phyloP scores from a whole-genome alignment of 441 rosid genomes.

The Flueggea neowawraea region DNA sequence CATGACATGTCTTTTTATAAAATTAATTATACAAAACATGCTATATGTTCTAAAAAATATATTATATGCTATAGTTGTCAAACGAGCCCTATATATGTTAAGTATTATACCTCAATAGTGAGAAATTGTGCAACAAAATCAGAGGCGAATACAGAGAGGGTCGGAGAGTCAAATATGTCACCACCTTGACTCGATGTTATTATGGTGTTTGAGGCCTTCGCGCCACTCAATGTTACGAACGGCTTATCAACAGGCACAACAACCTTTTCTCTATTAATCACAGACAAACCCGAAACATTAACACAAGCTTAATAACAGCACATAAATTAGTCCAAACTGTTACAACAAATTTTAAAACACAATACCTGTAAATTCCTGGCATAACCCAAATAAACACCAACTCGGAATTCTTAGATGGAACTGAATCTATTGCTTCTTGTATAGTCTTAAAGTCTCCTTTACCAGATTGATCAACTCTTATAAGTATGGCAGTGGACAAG shows the following conservation, averaged over 20 bases:
- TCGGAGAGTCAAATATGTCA: slow-evolving; percentile 46
- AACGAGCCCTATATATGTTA: slow-evolving; percentile 40
- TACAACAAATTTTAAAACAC: no score
- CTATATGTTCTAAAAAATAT: no score
- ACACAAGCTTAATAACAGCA: background rate
- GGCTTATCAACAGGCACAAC: slow-evolving; percentile 67
- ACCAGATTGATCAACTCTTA: slow-evolving; percentile 65
- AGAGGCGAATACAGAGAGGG: slow-evolving; percentile 56
- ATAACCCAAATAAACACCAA: slow-evolving; percentile 48
- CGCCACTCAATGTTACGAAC: slow-evolving; percentile 69
- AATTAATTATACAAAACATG: slow-evolving; percentile 3
- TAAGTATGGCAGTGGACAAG: slow-evolving; percentile 39
- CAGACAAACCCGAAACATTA: no score
- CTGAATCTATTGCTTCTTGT: slow-evolving; percentile 64
- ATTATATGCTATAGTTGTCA: no score
- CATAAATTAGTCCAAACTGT: no score
- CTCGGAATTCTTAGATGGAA: slow-evolving; percentile 45
- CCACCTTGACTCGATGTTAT: slow-evolving; percentile 49
- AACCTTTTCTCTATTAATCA: slow-evolving; percentile 50
- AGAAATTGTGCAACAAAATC: slow-evolving; percentile 56
- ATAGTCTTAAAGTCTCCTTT: slow-evolving; percentile 61
- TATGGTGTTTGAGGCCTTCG: slow-evolving; percentile 36
- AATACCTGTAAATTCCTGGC: slow-evolving; percentile 69
- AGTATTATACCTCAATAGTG: slow-evolving; percentile 28
- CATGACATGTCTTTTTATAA: no score